These are phyloP conservation scores for Waltiozyma sp. DNA, from an alignment of 1,139 yeast species.

Conservation along the genomic window DNA sequence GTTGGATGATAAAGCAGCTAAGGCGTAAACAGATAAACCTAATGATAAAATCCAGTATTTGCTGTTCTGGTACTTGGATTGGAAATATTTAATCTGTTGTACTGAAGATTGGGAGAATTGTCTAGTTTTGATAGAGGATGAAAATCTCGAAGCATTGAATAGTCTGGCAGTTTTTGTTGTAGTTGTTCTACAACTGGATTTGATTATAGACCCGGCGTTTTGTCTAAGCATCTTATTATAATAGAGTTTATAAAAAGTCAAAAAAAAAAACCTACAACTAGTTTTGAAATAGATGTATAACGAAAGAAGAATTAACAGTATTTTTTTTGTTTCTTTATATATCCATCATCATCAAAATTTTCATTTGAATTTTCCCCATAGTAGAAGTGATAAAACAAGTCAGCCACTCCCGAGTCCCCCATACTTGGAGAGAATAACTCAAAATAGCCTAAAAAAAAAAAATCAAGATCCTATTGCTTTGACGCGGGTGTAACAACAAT, in stretches of 20 bases:
- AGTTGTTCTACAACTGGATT: neutral
- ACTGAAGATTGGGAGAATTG: neutral
- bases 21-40: neutral
- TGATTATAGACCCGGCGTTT: neutral
- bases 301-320: no score
- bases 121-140: neutral
- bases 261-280: no score
- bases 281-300: no score
- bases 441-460: no score
- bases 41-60: neutral
- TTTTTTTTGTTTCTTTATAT: neutral
- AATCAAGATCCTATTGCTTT: no score
- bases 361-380: no score
- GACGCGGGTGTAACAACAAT: neutral
- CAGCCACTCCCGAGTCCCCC: neutral
- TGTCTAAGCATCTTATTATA: neutral
- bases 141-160: neutral
- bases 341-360: no score
- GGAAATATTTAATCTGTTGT: neutral
- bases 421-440: no score
- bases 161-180: no score
- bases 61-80: neutral
- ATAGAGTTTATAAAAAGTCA: no score
- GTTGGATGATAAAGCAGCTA: neutral
- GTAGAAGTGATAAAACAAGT: neutral